Evolutionary conservation across 2,329 filamentous ascomycete species (phyloP).

Genomic region (Scleromitrula shiraiana): DNA sequence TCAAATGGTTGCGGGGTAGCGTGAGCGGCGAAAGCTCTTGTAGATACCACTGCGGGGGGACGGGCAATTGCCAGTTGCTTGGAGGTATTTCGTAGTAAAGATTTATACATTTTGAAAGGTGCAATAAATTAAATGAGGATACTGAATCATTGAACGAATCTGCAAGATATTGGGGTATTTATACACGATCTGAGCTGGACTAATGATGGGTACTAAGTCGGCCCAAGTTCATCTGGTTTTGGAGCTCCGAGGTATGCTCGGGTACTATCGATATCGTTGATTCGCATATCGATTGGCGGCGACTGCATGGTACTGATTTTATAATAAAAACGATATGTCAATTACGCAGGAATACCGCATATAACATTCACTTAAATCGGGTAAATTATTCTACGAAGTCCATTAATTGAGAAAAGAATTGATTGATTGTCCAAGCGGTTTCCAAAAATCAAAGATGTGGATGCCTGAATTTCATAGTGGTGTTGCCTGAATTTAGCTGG

Average conservation of each 20-base stretch:
- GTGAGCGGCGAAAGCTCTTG: constrained; percentile 24
- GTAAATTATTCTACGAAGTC: no score
- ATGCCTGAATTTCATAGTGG: neutral
- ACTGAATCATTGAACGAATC: neutral
- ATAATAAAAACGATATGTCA: no score
- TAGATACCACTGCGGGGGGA: constrained; percentile 9
- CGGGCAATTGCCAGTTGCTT: constrained; percentile 20
- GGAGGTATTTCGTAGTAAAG: constrained; percentile 19
- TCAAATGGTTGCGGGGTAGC: constrained; percentile 50
- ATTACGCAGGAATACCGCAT: no score
- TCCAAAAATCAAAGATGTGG: neutral
- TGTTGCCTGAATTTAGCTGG: neutral
- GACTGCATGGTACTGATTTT: neutral
- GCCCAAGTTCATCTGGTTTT: neutral
- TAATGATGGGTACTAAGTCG: constrained; percentile 1
- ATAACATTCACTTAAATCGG: no score
- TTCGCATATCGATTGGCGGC: neutral
- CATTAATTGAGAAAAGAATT: neutral
- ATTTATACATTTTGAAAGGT: constrained; percentile 22
- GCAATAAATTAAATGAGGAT: neutral
- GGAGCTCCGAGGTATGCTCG: constrained; percentile 9
- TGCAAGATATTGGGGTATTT: no score
- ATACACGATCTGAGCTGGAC: no score
- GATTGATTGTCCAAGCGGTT: neutral
- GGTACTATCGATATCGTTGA: neutral